These are phyloP conservation scores for Tanacetum coccineum DNA, from an alignment of 129 eudicot genomes.

Conservation along the genomic window DNA sequence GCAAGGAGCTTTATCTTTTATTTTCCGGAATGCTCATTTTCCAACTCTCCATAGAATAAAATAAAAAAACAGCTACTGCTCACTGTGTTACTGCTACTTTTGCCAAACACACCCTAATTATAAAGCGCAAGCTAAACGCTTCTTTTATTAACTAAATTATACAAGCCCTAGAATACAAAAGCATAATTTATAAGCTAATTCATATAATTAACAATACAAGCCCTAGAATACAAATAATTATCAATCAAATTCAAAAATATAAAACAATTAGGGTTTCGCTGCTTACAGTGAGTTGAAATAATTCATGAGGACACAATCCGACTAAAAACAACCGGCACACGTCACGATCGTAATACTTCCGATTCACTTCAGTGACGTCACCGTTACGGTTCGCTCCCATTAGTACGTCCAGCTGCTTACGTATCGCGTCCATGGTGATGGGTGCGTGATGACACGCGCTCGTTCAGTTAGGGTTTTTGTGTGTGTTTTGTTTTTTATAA, in stretches of 20 bases:
- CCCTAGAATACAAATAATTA: neutral
- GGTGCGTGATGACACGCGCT: slow-evolving; percentile 8
- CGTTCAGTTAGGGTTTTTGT: slow-evolving; percentile 39
- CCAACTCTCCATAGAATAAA: too few relatives aligned
- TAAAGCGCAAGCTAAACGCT: too few relatives aligned
- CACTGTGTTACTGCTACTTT: too few relatives aligned
- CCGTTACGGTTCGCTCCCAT: slow-evolving; percentile 99
- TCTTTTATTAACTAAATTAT: too few relatives aligned
- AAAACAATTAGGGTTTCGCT: neutral
- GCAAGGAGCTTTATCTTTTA: too few relatives aligned
- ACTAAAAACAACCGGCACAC: slow-evolving; percentile 90
- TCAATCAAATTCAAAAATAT: neutral
- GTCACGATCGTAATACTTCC: slow-evolving; percentile 94
- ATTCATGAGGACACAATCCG: slow-evolving; percentile 98
- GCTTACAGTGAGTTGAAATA: slow-evolving; percentile 88
- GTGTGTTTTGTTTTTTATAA: neutral
- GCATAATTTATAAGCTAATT: too few relatives aligned
- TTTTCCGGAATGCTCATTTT: too few relatives aligned
- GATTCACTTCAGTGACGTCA: slow-evolving; percentile 74
- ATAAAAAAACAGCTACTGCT: too few relatives aligned
- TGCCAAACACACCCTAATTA: too few relatives aligned
- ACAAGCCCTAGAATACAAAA: too few relatives aligned
- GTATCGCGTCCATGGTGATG: slow-evolving; percentile 69
- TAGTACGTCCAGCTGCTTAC: slow-evolving; percentile 90
- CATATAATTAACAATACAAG: too few relatives aligned